Evolutionary conservation across 805 yeast genomes (phyloP), one percentile per base, ranked within the genome.

Genomic region (Clavispora santaluciae): DNA sequence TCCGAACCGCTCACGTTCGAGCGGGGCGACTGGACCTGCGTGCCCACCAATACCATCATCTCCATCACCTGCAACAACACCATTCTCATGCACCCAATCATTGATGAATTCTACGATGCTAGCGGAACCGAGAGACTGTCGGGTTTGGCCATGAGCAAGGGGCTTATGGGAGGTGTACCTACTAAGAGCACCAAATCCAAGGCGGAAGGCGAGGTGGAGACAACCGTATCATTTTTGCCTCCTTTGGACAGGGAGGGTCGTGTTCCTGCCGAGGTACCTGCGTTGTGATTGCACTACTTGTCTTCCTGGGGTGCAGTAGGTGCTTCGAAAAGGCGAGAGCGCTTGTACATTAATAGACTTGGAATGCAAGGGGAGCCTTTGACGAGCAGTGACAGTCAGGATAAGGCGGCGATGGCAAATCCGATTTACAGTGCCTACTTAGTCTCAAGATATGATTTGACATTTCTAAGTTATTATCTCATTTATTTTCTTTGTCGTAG

Each of bases 1-100:
- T 84, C 95, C 13, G 99, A 93, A 58, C 99, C 99, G 0, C 71
- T 93, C 42, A 93, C 99, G 0, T 93, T 93, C 61, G 98, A 93
- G 65, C 70, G 99, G 41, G 91, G 90, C 29, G 99, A 93, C 63
- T 93, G 99, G 99, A 86, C 91, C 38, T 83, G 96, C 3, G 95
- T 93, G 1, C 98, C 98, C 2, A 85, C 98, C 1, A 93, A 93
- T 59, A 85, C 97, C 3, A 68, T 83, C 1, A 61, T 93, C 12
- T 86, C 96, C 0, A 80, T 93, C 44, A 81, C 79, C 48, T 81
- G 79, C 41, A 62, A 61, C 41, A 95, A 90, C 59, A 87, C 95
- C 1, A 93, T 93, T 3, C 68, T 93, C 36, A 66, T 93, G 66
- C 95, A 90, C 59, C 99, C 99, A 2, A 86, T 93, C 31, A 68